Percentiles rank a stretch among this genome's conserved stretches.
These are phyloP conservation scores for Apophysomyces trapeziformis DNA, from an alignment of 371 early-diverging fungal genomes.

Conservation along the genomic window DNA sequence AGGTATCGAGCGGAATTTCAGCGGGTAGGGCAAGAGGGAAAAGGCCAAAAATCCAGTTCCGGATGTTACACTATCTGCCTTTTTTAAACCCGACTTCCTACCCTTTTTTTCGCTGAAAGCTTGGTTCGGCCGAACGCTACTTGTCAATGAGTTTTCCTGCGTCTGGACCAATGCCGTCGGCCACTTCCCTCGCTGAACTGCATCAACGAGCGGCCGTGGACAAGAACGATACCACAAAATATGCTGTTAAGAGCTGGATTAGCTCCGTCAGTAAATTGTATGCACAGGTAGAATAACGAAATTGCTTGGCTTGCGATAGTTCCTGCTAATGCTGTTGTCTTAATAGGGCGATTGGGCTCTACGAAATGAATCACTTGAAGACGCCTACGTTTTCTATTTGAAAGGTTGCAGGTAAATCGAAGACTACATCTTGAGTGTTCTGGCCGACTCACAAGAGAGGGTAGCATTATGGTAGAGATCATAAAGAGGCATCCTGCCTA, in stretches of 20 bases:
- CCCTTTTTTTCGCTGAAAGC: neutral
- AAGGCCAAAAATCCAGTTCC: neutral
- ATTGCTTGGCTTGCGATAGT: neutral
- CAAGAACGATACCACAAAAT: constrained; percentile 20
- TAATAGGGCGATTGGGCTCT: constrained; percentile 39
- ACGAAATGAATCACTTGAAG: constrained; percentile 42
- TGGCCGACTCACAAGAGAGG: neutral
- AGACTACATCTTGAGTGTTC: neutral
- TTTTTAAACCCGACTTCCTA: neutral
- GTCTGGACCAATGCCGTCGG: neutral
- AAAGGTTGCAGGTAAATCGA: constrained; percentile 46
- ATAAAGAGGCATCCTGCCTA: constrained; percentile 51
- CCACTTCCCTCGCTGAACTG: constrained; percentile 15
- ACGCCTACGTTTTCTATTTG: constrained; percentile 49
- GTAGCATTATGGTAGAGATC: constrained; percentile 61
- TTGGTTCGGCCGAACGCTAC: neutral
- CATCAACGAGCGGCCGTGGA: constrained; percentile 20
- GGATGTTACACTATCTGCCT: constrained; percentile 2
- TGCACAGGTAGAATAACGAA: constrained; percentile 16
- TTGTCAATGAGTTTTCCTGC: constrained; percentile 7
- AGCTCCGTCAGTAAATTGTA: constrained; percentile 16
- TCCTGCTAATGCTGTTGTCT: neutral
- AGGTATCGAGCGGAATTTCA: neutral
- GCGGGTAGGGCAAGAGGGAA: neutral
- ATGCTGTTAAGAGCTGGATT: constrained; percentile 24